A percentile compares a stretch with the other conserved stretches of the same genome.
Evolutionary conservation across 176 grass and related monocot species (phyloP).

Genomic region (Coix lacrymajobi): DNA sequence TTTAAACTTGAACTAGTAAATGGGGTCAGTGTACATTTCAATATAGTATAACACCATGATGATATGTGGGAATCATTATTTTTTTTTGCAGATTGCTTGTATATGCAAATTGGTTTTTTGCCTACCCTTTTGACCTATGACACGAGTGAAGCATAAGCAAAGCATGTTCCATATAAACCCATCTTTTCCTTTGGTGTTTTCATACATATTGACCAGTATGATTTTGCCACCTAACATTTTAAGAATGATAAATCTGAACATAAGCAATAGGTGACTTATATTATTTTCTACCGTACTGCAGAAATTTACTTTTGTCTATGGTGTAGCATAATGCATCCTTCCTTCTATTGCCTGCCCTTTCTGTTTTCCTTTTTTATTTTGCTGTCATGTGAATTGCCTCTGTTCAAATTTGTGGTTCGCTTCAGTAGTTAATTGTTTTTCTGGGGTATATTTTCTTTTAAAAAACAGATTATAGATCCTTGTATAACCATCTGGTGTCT

Average conservation of each 20-base stretch:
- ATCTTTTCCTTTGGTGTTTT: conserved; percentile 17
- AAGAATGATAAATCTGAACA: conserved; percentile 19
- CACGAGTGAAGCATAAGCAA: conserved; percentile 56
- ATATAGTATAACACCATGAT: not conserved
- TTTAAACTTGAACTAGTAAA: conserved; percentile 10
- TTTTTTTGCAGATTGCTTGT: conserved; percentile 5
- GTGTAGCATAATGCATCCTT: conserved; percentile 10
- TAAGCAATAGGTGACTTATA: conserved; percentile 2
- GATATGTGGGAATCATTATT: not conserved
- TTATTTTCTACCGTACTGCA: not conserved
- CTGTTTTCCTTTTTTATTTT: conserved; percentile 1
- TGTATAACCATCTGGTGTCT: not conserved
- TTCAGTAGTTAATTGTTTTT: conserved; percentile 9
- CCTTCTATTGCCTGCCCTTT: not conserved
- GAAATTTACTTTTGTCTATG: not conserved
- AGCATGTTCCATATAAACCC: conserved; percentile 13
- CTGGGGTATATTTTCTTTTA: conserved; percentile 6
- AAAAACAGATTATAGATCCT: not conserved
- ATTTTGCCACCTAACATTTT: conserved; percentile 12
- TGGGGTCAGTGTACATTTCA: not conserved
- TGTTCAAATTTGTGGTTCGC: not conserved
- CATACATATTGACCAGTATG: conserved; percentile 21
- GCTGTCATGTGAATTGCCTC: not conserved
- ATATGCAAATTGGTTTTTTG: conserved; percentile 29
- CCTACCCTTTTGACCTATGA: conserved; percentile 27